Conservation (phyloP, 1,284 basidiomycete genomes). For the Coniferiporia weirii region DNA sequence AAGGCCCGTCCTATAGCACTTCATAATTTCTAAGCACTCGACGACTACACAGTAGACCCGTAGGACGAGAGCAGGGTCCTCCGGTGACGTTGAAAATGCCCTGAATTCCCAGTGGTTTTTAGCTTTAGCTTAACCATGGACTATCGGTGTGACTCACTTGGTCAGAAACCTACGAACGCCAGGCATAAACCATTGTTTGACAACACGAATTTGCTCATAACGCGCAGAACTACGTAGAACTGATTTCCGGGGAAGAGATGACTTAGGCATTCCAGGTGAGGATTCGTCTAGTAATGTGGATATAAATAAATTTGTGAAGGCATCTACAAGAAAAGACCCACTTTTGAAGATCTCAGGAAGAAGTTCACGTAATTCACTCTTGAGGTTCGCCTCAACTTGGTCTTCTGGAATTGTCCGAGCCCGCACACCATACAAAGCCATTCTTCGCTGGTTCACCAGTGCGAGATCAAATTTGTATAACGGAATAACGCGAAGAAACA, state of each 20-base stretch:
- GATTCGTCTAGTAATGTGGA: constrained; percentile 1
- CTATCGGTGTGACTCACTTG: constrained; percentile 32
- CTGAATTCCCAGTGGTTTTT: background rate
- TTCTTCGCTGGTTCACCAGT: constrained; percentile 59
- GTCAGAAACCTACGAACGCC: constrained; percentile 48
- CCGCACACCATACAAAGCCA: constrained; percentile 60
- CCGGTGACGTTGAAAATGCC: background rate
- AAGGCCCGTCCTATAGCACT: constrained; percentile 61
- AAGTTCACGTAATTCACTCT: constrained; percentile 58
- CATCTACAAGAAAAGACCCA: constrained; percentile 23
- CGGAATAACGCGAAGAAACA: constrained; percentile 65
- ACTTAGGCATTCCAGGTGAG: constrained; percentile 5
- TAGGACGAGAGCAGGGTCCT: constrained; percentile 27
- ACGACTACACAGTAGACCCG: constrained; percentile 53
- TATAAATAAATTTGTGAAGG: background rate
- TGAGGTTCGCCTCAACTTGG: constrained; percentile 56
- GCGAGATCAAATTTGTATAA: constrained; percentile 52
- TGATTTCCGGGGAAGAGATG: constrained; percentile 14
- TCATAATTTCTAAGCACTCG: constrained; percentile 54
- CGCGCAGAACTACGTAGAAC: constrained; percentile 47
- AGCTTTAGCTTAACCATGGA: background rate
- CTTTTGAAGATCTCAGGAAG: constrained; percentile 67
- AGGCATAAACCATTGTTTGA: constrained; percentile 67
- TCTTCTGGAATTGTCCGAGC: constrained; percentile 66
- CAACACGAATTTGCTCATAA: constrained; percentile 64